phyloP scores from a whole-genome alignment of 2,329 filamentous ascomycete genomes.

The Ophiosphaerella herpotricha region DNA sequence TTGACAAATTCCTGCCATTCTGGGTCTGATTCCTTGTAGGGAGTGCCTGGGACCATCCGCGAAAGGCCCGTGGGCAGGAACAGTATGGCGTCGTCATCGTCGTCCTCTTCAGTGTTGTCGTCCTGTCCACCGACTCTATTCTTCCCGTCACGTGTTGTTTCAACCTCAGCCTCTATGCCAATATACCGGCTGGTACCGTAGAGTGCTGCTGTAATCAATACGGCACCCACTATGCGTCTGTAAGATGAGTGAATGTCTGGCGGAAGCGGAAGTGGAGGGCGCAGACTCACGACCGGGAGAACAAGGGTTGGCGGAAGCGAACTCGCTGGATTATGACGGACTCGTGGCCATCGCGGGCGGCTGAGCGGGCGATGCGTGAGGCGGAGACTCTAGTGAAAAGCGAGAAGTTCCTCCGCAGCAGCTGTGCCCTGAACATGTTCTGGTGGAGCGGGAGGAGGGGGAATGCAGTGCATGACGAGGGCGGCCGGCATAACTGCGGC shows the following conservation, averaged over 20 bases:
- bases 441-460: constrained; percentile 19
- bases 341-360: constrained; percentile 37
- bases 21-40: constrained; percentile 57
- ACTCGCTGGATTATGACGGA: constrained; percentile 45
- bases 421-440: constrained; percentile 45
- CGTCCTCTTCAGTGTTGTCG: constrained; percentile 28
- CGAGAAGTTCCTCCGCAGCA: constrained; percentile 44
- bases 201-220: constrained; percentile 19
- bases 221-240: constrained; percentile 33
- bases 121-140: constrained; percentile 19
- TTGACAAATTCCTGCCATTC: constrained; percentile 59
- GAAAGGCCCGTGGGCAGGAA: constrained; percentile 57
- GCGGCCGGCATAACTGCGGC: constrained; percentile 14
- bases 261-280: background rate
- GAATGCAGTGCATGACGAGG: constrained; percentile 13
- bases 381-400: constrained; percentile 35
- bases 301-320: constrained; percentile 45
- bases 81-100: constrained; percentile 40
- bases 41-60: constrained; percentile 45
- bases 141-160: constrained; percentile 19
- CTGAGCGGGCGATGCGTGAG: constrained; percentile 28
- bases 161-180: constrained; percentile 29
- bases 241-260: constrained; percentile 8
- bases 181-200: constrained; percentile 30
- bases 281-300: constrained; percentile 39